Conservation (phyloP, 345 rosid species). For the Passiflora organensis region DNA sequence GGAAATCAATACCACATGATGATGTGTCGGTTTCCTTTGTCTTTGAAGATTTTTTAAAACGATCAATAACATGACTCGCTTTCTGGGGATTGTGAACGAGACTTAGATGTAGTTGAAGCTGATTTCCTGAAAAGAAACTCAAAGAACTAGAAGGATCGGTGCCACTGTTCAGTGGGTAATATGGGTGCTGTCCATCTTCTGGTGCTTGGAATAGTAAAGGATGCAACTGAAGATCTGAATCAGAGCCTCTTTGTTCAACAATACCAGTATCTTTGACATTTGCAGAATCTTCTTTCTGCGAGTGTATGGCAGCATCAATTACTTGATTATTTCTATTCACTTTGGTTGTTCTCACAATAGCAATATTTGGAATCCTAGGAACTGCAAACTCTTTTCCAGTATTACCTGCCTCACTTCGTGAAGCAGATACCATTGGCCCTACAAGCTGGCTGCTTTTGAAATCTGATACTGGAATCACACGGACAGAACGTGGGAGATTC, state of each 20-base stretch:
- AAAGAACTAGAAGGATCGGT: slow-evolving; percentile 45
- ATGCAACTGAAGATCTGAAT: slow-evolving; percentile 78
- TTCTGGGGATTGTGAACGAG: slow-evolving; percentile 63
- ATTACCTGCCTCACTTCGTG: slow-evolving; percentile 22
- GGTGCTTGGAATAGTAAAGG: slow-evolving; percentile 75
- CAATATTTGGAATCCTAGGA: slow-evolving; percentile 28
- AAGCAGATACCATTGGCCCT: slow-evolving; percentile 27
- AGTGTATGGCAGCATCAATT: slow-evolving; percentile 27
- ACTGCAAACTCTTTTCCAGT: slow-evolving; percentile 35
- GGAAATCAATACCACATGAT: slow-evolving; percentile 60
- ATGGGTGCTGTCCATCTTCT: slow-evolving; percentile 51
- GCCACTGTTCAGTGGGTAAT: slow-evolving; percentile 39
- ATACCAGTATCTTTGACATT: slow-evolving; percentile 38
- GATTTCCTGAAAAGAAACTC: slow-evolving; percentile 70
- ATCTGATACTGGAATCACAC: slow-evolving; percentile 68
- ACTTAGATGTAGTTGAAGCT: slow-evolving; percentile 71
- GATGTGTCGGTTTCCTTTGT: slow-evolving; percentile 37
- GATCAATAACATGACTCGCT: slow-evolving; percentile 31
- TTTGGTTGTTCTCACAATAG: slow-evolving; percentile 16
- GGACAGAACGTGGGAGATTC: slow-evolving; percentile 87
- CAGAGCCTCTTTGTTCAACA: slow-evolving; percentile 37
- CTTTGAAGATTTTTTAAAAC: slow-evolving; percentile 34
- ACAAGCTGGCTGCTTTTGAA: slow-evolving; percentile 41
- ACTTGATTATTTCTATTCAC: slow-evolving; percentile 27
- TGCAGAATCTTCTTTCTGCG: slow-evolving; percentile 35